Base-by-base conservation (phyloP, 805 yeast genomes). In the Ogataea salicorniae region DNA sequence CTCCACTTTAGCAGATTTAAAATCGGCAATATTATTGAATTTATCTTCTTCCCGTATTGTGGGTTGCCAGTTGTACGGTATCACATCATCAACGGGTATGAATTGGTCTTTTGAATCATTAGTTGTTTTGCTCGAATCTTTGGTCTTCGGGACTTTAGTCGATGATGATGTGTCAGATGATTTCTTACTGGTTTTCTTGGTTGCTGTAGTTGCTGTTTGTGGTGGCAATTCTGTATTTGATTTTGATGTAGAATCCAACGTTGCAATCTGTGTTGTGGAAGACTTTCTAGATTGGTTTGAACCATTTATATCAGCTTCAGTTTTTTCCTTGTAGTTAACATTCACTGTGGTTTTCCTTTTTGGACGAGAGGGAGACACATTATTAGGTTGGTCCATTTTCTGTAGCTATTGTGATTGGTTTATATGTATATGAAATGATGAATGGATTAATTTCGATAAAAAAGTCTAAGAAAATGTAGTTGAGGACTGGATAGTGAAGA, bases 61-160 rank as follows among this genome's bases (percentile, higher is more conserved):
- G 1, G 81, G 79, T 55, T 76, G 82, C 79, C 79, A 78, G 59
- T 78, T 79, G 52, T 63, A 59, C 2, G 79, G 79, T 3, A 74
- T 52, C 34, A 60, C 60, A 2, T 63, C 61, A 44, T 64, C 70
- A 7, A 64, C 63, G 14, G 67, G 58, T 3, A 58, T 52, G 42
- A 47, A 62, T 36, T 39, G 50, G 45, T 44, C 41, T 43, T 46
- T 47, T n/a, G 47, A 17, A 39, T 53, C 49, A 17, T 46, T 47
- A 20, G 40, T 41, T 22, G 31, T 39, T 36, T 43, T 49, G 29
- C 43, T 13, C 9, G 38, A 26, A 26, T 26, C 31, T 26, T 26
- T 26, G 31, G 13, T 26, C 31, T 26, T 26, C 11, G 11, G 3
- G 4, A 6, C 1, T 26, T 26, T 26, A 9, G 31, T 8, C 9